Base-by-base conservation (phyloP, 139 green algal genomes). In the Ettlia oleoabundans region DNA sequence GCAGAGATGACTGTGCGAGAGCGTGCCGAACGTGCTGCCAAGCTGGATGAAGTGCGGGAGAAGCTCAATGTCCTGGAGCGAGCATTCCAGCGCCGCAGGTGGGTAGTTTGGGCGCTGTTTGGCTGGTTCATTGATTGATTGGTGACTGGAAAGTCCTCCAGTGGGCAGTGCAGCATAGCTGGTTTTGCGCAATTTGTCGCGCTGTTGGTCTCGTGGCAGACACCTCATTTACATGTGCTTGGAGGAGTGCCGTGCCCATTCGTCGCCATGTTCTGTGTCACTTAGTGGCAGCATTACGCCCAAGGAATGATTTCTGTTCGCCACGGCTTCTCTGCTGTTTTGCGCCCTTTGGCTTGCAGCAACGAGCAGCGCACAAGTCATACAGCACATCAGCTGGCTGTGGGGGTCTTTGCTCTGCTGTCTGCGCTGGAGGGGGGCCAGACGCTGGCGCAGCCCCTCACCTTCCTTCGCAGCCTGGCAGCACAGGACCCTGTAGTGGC, bases 341-440 rank as follows among this genome's bases (percentile, higher is more conserved):
- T 28, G 10, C 32, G 3, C 32, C 30, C n/a, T n/a, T n/a, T n/a
- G n/a, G n/a, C 71, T 30, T 37, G 41, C 76, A 82, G 62, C 76
- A 37, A 24, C 42, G 76, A 74, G 76, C 76, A 51, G 41, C 62
- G 42, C 42, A 65, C 24, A 0, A 64, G 62, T 41, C 63, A 74
- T 24, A 52, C 13, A 9, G 42, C 62, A 62, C 76, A 74, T 41
- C 63, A 74, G 62, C 62, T 74, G 42, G 58, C 76, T 1, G 8
- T 61, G 4, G 58, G n/a, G 0, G 58, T 38, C 24, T 52, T 30
- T 41, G 51, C 32, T 10, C 62, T 80, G 42, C 83, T 21, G 26
- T 71, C 80, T 2, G 88, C 78, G 28, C 86, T 91, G 62, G 67
- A 87, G 61, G 55, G 75, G 21, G 82, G 82, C 8, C 58, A 35